phyloP scores from a whole-genome alignment of 2,329 filamentous ascomycete species.

The Colletotrichum theobromicola region DNA sequence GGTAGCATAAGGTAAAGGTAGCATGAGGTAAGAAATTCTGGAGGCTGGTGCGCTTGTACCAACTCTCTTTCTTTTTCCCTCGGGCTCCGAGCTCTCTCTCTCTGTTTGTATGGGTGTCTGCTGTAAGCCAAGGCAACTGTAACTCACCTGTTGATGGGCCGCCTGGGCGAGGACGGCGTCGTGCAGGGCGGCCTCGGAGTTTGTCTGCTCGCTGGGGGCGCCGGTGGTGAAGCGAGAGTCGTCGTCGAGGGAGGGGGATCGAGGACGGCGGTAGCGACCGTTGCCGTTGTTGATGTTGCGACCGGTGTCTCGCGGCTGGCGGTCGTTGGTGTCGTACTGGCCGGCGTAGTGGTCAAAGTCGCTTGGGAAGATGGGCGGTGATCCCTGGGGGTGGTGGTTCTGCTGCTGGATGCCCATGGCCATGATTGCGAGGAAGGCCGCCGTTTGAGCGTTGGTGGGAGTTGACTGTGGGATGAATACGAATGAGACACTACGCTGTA shows the following conservation, averaged over 20 bases:
- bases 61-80: background rate
- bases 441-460: background rate
- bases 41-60: background rate
- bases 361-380: constrained; percentile 12
- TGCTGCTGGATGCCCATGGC: constrained; percentile 18
- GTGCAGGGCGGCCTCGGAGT: constrained; percentile 7
- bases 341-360: constrained; percentile 17
- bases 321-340: constrained; percentile 14
- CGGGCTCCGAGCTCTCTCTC: background rate
- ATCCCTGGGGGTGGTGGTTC: constrained; percentile 11
- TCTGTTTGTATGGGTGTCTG: background rate
- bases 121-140: background rate
- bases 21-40: background rate
- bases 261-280: constrained; percentile 16
- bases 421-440: constrained; percentile 1
- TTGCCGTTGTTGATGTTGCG: background rate
- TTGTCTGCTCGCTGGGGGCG: background rate
- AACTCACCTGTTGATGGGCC: constrained; percentile 13
- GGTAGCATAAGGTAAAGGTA: background rate
- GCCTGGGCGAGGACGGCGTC: constrained; percentile 20
- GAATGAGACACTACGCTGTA: background rate
- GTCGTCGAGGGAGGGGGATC: constrained; percentile 19
- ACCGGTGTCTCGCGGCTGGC: constrained; percentile 3
- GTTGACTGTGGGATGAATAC: background rate
- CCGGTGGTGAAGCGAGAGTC: constrained; percentile 18